Evolutionary conservation across 768 basidiomycete genomes (phyloP), one percentile per base, ranked within the genome.

Genomic region (Ephemerocybe angulata): DNA sequence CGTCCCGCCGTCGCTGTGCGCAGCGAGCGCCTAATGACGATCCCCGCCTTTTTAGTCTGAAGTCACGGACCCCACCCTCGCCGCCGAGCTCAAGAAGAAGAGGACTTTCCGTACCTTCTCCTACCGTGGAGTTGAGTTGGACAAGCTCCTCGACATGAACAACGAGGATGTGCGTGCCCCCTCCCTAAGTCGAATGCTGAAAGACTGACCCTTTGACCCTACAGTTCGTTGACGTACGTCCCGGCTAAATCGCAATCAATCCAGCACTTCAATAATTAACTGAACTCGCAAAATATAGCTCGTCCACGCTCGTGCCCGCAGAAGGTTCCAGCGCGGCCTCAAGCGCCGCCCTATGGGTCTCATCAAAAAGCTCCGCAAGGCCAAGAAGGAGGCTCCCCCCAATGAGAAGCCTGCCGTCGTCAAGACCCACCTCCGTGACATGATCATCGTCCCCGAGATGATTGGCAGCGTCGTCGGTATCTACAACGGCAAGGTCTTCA

Each of bases 361-460:
- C 63, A 98, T 99, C 72, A 98, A 98, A 84, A 99, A 99, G 77
- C 83, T 99, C 65, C 92, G 97, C 74, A 96, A 97, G 76, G 93
- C 97, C 56, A 99, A 99, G 86, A 98, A 96, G 80, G 94, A 98
- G 75, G 93, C 94, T n/a, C 90, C 85, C 54, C 91, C 96, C 63
- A 97, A 98, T 76, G 95, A 98, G 79, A 98, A 99, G 82, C 97
- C 97, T 56, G 83, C 93, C 50, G 90, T 94, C 64, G 96, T 99
- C 68, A 99, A 98, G 84, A 99, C 97, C 55, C 97, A 99, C 76
- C 82, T 99, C 65, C 93, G 97, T 67, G 88, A 98, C 78, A 98
- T 99, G 97, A 96, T 98, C 75, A 88, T 99, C 75, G 97, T 99
- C 57, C 97, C 97, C 48, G 97, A 99, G 81, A 98, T 99, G 97